These are phyloP conservation scores for Andrographis paniculata DNA, from an alignment of 305 asterid species.

Conservation along the genomic window DNA sequence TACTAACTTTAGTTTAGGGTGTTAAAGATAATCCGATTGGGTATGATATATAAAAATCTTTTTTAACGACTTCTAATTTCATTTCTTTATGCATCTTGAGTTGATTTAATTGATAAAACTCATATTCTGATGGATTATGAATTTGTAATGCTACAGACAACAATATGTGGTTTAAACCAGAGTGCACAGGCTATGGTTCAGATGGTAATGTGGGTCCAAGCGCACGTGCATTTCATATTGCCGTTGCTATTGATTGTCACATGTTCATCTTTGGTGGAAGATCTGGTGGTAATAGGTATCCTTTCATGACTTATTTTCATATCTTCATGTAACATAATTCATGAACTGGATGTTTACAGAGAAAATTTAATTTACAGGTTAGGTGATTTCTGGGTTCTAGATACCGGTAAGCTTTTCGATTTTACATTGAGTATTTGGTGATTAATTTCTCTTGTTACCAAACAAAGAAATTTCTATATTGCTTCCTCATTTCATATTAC, in stretches of 20 bases:
- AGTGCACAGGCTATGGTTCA: constrained; percentile 71
- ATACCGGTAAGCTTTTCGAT: constrained; percentile 62
- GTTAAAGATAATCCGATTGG: too few relatives aligned
- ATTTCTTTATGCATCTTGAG: constrained; percentile 8
- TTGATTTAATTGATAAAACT: background rate
- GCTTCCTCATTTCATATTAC: constrained; percentile 16
- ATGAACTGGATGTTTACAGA: constrained; percentile 20
- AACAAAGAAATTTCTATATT: constrained; percentile 9
- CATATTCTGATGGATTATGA: constrained; percentile 9
- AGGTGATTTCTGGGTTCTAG: constrained; percentile 98
- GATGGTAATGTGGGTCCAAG: constrained; percentile 78
- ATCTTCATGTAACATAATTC: constrained; percentile 17
- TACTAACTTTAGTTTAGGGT: background rate
- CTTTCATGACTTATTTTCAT: constrained; percentile 5
- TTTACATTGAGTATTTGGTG: constrained; percentile 9
- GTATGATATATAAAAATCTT: too few relatives aligned
- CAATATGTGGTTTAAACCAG: constrained; percentile 84
- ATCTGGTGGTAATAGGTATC: constrained; percentile 73
- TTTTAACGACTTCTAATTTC: background rate
- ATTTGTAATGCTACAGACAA: constrained; percentile 53
- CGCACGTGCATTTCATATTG: constrained; percentile 86
- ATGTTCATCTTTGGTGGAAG: constrained; percentile 97
- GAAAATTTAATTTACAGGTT: constrained; percentile 46
- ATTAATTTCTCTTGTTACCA: background rate
- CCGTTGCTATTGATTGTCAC: constrained; percentile 84